Base-by-base conservation (phyloP, 495 filamentous ascomycete species). In the Penicillium fimorum region DNA sequence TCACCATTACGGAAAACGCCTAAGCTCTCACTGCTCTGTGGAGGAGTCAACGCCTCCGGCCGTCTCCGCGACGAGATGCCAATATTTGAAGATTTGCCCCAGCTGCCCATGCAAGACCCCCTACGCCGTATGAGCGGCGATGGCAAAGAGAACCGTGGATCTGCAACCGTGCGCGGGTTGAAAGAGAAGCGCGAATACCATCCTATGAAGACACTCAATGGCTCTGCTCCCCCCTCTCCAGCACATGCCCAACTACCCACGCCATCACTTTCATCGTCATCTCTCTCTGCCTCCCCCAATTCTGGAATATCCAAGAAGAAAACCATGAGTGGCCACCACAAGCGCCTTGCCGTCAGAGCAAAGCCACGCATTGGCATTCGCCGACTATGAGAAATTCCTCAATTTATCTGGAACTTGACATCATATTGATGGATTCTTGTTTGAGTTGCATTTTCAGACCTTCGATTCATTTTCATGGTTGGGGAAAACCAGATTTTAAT, bases 351-450 rank as follows among this genome's bases (percentile, higher is more conserved):
- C 9, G 53, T 62, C n/a, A 75, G 72, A 50, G 30, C 61, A 12
- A 76, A 75, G 55, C 67, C 75, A 1, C 68, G 75, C 8, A 70
- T 74, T 49, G 75, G 75, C 2, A 58, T 78, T 22, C 72, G 75
- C 27, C 65, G 75, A 22, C 57, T 78, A 20, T 77, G 53, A 71
- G 60, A 13, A 8, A 38, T 49, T 22, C 5, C 18, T 47, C 18
- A n/a, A 9, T 38, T 17, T 18, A 9, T n/a, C 29, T 47, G 17
- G 22, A 18, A 10, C 22, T 37, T n/a, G 35, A 37, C 15, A 7
- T 8, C 6, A n/a, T 7, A 37, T n/a, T 37, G 35, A 7, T 37
- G 33, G 11, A 45, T 10, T 17, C 15, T 32, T 47, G n/a, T 9
- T 30, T 51, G 17, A 42, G 30, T 58, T 25, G 47, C 40, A 46